Conservation (phyloP, 495 filamentous ascomycete species). For the Daldinia concentrica region DNA sequence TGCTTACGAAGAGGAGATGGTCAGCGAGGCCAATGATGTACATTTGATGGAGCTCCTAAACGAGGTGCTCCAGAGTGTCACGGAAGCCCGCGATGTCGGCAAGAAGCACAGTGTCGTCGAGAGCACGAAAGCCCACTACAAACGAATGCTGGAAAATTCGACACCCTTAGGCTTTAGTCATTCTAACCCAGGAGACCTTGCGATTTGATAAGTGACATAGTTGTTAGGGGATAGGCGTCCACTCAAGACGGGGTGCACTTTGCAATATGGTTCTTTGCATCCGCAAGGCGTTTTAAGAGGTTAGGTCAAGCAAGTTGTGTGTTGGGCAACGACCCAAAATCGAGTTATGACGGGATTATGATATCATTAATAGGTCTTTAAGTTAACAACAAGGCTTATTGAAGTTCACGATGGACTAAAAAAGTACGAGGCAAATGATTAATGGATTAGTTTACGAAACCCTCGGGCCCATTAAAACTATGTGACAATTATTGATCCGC, state of each 20-base stretch:
- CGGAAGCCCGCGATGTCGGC: conserved; percentile 73
- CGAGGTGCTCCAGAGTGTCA: conserved; percentile 70
- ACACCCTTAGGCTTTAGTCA: conserved; percentile 15
- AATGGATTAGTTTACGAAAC: conserved; percentile 22
- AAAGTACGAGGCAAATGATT: conserved; percentile 17
- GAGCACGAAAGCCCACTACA: conserved; percentile 47
- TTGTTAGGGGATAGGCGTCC: not conserved
- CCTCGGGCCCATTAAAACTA: conserved; percentile 12
- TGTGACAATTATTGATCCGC: conserved; percentile 6
- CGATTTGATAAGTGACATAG: conserved; percentile 8
- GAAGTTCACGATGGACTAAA: conserved; percentile 9
- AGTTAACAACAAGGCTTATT: conserved; percentile 2
- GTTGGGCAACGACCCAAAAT: conserved; percentile 15
- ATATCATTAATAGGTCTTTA: conserved; percentile 7
- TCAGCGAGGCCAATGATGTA: conserved; percentile 80
- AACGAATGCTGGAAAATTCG: conserved; percentile 22
- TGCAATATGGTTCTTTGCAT: conserved; percentile 35
- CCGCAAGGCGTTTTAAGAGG: conserved; percentile 45
- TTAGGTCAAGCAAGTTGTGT: conserved; percentile 10
- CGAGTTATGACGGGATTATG: conserved; percentile 15
- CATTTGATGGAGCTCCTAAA: conserved; percentile 75
- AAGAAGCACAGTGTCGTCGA: conserved; percentile 75
- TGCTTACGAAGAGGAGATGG: conserved; percentile 65
- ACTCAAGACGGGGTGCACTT: conserved; percentile 3
- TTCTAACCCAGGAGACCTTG: conserved; percentile 37